Percentiles rank a stretch among this genome's conserved stretches.
phyloP scores from a whole-genome alignment of 2,329 filamentous ascomycete genomes.

The Ceratocystis colombiana region DNA sequence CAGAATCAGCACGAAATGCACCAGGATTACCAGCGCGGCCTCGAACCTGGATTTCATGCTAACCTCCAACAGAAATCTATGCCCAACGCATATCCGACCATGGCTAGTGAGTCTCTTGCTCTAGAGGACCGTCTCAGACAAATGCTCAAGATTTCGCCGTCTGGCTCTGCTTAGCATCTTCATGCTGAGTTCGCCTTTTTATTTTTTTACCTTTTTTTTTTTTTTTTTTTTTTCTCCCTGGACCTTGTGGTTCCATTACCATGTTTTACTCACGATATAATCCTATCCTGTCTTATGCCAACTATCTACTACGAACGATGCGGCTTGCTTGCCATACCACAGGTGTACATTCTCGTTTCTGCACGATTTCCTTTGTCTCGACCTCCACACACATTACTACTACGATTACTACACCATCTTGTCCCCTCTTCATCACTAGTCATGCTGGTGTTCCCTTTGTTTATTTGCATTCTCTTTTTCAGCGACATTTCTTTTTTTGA shows the following conservation, averaged over 20 bases:
- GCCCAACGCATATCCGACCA: slow-evolving; percentile 2
- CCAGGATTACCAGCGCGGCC: not conserved
- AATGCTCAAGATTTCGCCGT: slow-evolving; percentile 23
- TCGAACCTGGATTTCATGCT: slow-evolving; percentile 20
- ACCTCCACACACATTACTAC: not conserved
- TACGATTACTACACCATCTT: not conserved
- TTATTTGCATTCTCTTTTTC: not conserved
- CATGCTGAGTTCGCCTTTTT: not conserved
- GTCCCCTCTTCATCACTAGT: not conserved
- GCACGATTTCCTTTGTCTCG: not conserved
- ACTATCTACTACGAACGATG: slow-evolving; percentile 2
- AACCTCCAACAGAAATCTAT: slow-evolving; percentile 4
- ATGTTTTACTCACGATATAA: slow-evolving; percentile 10
- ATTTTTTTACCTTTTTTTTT: not conserved
- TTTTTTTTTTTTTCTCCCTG: slow-evolving; percentile 13
- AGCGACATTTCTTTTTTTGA: not conserved
- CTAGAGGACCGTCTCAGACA: slow-evolving; percentile 23
- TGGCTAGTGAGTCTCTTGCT: not conserved
- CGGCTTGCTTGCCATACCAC: not conserved
- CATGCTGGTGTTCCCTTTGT: not conserved
- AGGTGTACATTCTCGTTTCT: not conserved
- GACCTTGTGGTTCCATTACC: slow-evolving; percentile 6
- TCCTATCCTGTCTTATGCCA: not conserved
- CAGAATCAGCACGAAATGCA: not conserved
- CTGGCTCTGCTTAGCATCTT: slow-evolving; percentile 5